These are phyloP conservation scores for Ophiostoma triangulosporum DNA, from an alignment of 2,329 filamentous ascomycete species.

Conservation along the genomic window DNA sequence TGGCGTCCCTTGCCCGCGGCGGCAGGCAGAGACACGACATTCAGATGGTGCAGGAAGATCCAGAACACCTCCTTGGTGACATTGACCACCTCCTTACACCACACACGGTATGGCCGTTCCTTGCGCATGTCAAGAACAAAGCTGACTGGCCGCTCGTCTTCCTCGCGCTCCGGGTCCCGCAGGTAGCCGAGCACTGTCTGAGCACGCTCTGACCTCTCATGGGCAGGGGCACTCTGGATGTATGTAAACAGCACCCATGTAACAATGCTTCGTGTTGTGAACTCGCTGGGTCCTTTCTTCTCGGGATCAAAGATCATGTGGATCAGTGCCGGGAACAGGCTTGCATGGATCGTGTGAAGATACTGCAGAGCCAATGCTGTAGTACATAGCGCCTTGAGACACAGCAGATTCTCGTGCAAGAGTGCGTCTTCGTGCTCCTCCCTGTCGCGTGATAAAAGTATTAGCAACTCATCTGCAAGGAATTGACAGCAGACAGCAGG, in stretches of 20 bases:
- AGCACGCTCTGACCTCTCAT: slow-evolving; percentile 55
- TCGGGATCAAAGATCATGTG: slow-evolving; percentile 94
- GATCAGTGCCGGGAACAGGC: slow-evolving; percentile 74
- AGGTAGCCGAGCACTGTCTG: slow-evolving; percentile 65
- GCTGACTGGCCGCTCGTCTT: slow-evolving; percentile 61
- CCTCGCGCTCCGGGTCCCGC: slow-evolving; percentile 62
- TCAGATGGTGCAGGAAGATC: slow-evolving; percentile 94
- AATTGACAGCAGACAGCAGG: neutral
- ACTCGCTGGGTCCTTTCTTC: slow-evolving; percentile 94
- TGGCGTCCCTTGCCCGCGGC: neutral
- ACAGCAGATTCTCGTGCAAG: slow-evolving; percentile 82
- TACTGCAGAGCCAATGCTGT: slow-evolving; percentile 76
- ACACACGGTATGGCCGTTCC: slow-evolving; percentile 77
- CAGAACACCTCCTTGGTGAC: slow-evolving; percentile 98
- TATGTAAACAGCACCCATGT: slow-evolving; percentile 83
- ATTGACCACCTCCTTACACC: slow-evolving; percentile 83
- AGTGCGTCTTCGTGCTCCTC: slow-evolving; percentile 94
- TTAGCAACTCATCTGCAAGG: neutral
- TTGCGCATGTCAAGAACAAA: slow-evolving; percentile 87
- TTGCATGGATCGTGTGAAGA: slow-evolving; percentile 63
- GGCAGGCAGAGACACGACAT: slow-evolving; percentile 58
- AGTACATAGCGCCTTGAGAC: slow-evolving; percentile 87
- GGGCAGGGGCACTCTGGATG: slow-evolving; percentile 51
- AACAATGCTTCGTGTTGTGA: slow-evolving; percentile 82
- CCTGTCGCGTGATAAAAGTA: slow-evolving; percentile 27